Evolutionary conservation across 805 yeast genomes (phyloP).

Genomic region (Saccharomycopsis malanga): DNA sequence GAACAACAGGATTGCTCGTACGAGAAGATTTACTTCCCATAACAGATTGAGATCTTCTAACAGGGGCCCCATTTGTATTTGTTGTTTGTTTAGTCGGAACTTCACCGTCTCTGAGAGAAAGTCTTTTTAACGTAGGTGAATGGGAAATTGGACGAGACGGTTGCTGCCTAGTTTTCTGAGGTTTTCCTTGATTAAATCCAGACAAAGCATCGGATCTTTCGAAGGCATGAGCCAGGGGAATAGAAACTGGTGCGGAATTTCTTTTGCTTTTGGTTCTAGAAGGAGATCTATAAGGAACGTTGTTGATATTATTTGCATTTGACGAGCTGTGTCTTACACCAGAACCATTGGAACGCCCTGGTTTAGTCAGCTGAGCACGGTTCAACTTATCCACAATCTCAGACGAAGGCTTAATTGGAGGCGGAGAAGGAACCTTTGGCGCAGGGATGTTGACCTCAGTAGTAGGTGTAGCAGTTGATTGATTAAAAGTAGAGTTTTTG

Average conservation of each 20-base stretch:
- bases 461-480: neutral
- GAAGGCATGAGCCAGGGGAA: conserved; percentile 17
- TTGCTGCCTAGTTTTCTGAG: neutral
- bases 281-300: neutral
- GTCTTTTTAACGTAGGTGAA: neutral
- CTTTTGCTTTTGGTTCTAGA: conserved; percentile 7
- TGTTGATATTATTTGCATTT: neutral
- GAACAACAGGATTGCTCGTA: no score
- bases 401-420: neutral
- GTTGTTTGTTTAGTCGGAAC: neutral
- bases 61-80: neutral
- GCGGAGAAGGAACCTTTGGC: neutral
- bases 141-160: conserved; percentile 1
- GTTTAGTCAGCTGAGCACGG: neutral
- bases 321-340: neutral
- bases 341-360: neutral
- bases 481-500: no score
- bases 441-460: neutral
- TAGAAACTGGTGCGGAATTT: conserved; percentile 12
- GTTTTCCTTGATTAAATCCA: neutral
- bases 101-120: neutral
- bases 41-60: conserved; percentile 6
- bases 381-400: conserved; percentile 1
- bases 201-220: conserved; percentile 8
- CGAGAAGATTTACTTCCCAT: conserved; percentile 15